These are phyloP conservation scores for Calvatia gigantea DNA, from an alignment of 768 basidiomycete genomes.

Conservation along the genomic window DNA sequence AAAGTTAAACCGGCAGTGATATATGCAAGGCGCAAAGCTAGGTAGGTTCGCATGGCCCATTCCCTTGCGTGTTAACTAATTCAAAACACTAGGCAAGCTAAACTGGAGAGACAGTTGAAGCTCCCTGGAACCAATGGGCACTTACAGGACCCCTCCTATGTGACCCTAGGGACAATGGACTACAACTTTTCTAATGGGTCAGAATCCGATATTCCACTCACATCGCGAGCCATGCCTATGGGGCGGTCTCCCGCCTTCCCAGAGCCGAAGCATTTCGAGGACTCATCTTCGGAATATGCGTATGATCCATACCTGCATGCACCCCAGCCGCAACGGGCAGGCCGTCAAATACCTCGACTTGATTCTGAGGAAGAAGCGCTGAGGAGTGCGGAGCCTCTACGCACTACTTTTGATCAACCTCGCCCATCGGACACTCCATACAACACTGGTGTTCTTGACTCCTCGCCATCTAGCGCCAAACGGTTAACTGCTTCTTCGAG, in stretches of 20 bases:
- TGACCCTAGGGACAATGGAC: not conserved
- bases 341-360: not conserved
- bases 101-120: not conserved
- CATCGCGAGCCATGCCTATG: constrained; percentile 2
- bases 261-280: not conserved
- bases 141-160: not conserved
- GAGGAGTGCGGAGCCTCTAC: not conserved
- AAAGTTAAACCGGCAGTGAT: constrained; percentile 64
- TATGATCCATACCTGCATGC: constrained; percentile 4
- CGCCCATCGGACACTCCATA: not conserved
- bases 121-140: not conserved
- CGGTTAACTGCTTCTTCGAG: not conserved
- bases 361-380: not conserved
- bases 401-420: not conserved
- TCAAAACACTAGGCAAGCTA: constrained; percentile 1
- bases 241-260: not conserved
- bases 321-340: not conserved
- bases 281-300: not conserved
- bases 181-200: not conserved
- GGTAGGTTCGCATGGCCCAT: constrained; percentile 33
- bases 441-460: not conserved
- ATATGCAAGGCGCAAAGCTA: constrained; percentile 65
- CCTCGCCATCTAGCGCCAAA: not conserved
- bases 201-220: constrained; percentile 9
- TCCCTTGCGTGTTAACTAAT: not conserved